These are phyloP conservation scores for Prunus campanulata DNA, from an alignment of 306 rosid genomes.

Conservation along the genomic window DNA sequence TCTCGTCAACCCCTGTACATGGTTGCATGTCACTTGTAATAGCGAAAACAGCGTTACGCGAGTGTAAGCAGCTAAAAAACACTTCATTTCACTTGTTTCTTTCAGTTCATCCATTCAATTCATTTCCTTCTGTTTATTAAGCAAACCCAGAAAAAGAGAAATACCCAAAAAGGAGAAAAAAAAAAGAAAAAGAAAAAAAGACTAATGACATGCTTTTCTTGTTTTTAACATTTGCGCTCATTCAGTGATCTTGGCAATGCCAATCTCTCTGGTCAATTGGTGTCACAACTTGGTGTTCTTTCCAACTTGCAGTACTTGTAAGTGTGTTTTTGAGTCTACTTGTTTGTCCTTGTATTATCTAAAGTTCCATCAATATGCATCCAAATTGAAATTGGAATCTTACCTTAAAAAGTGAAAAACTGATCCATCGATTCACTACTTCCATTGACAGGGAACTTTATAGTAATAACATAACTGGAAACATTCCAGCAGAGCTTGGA, in stretches of 20 bases:
- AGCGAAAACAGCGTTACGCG: conserved; percentile 82
- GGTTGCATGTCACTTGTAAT: conserved; percentile 94
- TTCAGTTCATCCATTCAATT: not conserved
- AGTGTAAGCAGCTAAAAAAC: conserved; percentile 55
- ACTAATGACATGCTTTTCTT: not conserved
- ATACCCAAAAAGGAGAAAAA: too few species aligned
- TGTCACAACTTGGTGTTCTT: conserved; percentile 72
- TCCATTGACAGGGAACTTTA: conserved; percentile 67
- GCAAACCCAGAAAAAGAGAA: too few species aligned
- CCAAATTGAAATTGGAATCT: not conserved
- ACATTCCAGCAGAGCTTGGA: conserved; percentile 74
- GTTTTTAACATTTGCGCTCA: conserved; percentile 19
- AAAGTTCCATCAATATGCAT: not conserved
- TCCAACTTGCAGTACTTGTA: conserved; percentile 83
- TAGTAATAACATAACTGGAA: conserved; percentile 66
- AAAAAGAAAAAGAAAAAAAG: too few species aligned
- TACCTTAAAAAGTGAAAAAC: not conserved
- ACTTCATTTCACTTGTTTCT: conserved; percentile 17
- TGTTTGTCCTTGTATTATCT: not conserved
- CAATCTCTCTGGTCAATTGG: conserved; percentile 75
- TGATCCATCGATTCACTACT: not conserved
- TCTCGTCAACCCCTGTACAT: conserved; percentile 92
- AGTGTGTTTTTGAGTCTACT: conserved; percentile 33
- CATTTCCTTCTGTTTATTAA: not conserved
- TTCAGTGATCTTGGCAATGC: conserved; percentile 96